Conservation (phyloP, 441 rosid species). For the Flueggea neowawraea region DNA sequence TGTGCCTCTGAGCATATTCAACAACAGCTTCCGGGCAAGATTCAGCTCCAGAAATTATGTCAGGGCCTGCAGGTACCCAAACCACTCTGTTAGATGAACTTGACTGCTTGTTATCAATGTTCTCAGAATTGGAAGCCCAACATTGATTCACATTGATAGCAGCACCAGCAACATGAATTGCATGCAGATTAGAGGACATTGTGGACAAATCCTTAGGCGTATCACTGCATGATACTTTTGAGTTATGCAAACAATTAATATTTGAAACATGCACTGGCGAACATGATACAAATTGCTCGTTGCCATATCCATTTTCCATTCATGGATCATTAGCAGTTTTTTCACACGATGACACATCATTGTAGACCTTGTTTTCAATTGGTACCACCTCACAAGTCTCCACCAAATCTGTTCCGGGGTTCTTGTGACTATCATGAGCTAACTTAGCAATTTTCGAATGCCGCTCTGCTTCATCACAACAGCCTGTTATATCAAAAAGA, state of each 20-base stretch:
- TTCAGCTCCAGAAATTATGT: constrained; percentile 46
- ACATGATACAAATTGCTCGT: too few species aligned
- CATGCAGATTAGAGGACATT: constrained; percentile 18
- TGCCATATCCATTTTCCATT: too few species aligned
- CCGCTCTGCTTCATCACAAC: constrained; percentile 16
- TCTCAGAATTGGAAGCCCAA: constrained; percentile 16
- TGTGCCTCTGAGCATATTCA: constrained; percentile 22
- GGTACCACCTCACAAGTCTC: constrained; percentile 16
- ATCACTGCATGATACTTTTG: constrained; percentile 10
- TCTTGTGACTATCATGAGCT: constrained; percentile 8
- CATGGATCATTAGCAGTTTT: too few species aligned
- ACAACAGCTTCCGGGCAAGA: constrained; percentile 45
- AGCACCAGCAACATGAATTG: constrained; percentile 10
- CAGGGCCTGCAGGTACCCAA: constrained; percentile 44
- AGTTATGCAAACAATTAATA: constrained; percentile 6
- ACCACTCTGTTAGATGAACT: constrained; percentile 11
- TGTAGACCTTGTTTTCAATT: constrained; percentile 15
- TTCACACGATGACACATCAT: not conserved
- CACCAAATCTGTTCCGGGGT: constrained; percentile 15
- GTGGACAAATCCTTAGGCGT: constrained; percentile 24
- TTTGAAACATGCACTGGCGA: constrained; percentile 6
- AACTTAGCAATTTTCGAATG: constrained; percentile 14
- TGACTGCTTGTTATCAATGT: not conserved
- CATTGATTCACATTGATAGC: constrained; percentile 13
- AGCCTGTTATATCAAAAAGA: constrained; percentile 19